Base-by-base conservation (phyloP, 2,329 filamentous ascomycete genomes). In the Basipetospora chlamydospora region DNA sequence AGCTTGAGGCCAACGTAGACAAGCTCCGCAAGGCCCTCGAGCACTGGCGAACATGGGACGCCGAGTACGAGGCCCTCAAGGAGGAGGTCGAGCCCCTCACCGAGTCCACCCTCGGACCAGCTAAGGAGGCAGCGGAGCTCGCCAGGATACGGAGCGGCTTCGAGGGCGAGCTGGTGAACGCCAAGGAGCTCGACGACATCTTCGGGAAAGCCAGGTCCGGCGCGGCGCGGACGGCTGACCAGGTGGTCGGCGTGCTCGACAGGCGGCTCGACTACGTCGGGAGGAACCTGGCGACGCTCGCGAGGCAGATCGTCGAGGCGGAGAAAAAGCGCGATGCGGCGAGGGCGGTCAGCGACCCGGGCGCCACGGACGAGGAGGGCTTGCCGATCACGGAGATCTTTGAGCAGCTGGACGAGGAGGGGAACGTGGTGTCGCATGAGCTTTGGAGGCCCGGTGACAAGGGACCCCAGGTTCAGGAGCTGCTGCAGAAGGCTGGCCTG, bases 331-430 rank as follows among this genome's bases (percentile, higher is more conserved):
- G 41, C 20, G 41, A 40, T 6, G 43, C 40, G 28, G 37, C 33
- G 11, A 42, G 39, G 26, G 39, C 40, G 13, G 40, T 28, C 10
- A 28, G 25, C 7, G 36, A 32, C 16, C 36, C 23, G 3, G 36
- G 29, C 15, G 36, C 36, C 30, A 64, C 63, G 36, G 75, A 80
- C 41, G 79, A 81, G 41, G 75, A 77, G 10, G 77, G 76, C 1
- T 28, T 40, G 35, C 82, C 86, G 0, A 71, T 96, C 40, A 87
- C 81, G 22, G 90, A 96, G 48, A 96, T 98, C 44, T 66, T 85
- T 38, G 90, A 98, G 57, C 76, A 93, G 59, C 64, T 96, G 17
- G 90, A 96, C 50, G 87, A 95, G 7, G 73, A 93, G 9, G 90
- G 78, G 39, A 90, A 93, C 49, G 70, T 96, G 4, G 57, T 94